A percentile compares a stretch with the other conserved stretches of the same genome.
Conservation (phyloP, 768 basidiomycete genomes). For the Pisolithus albus region DNA sequence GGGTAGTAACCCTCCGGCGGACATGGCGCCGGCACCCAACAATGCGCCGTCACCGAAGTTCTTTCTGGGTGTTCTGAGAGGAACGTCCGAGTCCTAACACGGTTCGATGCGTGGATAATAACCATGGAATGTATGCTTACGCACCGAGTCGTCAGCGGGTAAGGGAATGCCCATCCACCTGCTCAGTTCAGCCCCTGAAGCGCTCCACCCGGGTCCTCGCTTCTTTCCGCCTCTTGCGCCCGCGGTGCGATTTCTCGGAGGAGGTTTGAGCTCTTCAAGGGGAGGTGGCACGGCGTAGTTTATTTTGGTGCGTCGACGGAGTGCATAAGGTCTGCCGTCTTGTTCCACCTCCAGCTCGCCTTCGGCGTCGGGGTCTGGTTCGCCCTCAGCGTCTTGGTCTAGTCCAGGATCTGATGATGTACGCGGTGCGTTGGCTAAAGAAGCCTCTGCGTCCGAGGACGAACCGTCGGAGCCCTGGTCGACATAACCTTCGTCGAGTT, state of each 20-base stretch:
- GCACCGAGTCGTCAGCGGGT: constrained; percentile 58
- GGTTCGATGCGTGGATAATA: not conserved
- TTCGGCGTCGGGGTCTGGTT: constrained; percentile 34
- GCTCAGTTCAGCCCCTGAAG: constrained; percentile 67
- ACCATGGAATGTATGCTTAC: constrained; percentile 4
- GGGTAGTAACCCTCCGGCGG: constrained; percentile 48
- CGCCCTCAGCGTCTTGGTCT: constrained; percentile 33
- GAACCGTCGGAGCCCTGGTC: constrained; percentile 39
- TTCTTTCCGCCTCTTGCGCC: constrained; percentile 31
- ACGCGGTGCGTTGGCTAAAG: constrained; percentile 47
- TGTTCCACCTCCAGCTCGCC: constrained; percentile 36
- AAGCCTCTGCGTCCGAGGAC: constrained; percentile 52
- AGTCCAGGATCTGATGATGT: constrained; percentile 32
- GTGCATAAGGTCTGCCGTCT: constrained; percentile 41
- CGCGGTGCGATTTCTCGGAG: constrained; percentile 32
- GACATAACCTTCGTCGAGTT: constrained; percentile 48
- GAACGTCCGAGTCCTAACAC: constrained; percentile 62
- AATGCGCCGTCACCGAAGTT: constrained; percentile 51
- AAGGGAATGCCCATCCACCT: constrained; percentile 64
- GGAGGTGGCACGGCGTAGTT: constrained; percentile 82
- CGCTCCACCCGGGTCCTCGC: constrained; percentile 70
- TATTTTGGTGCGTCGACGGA: constrained; percentile 56
- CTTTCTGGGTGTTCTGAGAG: constrained; percentile 65
- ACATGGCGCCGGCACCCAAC: constrained; percentile 41
- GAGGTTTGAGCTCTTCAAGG: constrained; percentile 54